Conservation (phyloP, 129 eudicot species). For the Flaveria robusta region DNA sequence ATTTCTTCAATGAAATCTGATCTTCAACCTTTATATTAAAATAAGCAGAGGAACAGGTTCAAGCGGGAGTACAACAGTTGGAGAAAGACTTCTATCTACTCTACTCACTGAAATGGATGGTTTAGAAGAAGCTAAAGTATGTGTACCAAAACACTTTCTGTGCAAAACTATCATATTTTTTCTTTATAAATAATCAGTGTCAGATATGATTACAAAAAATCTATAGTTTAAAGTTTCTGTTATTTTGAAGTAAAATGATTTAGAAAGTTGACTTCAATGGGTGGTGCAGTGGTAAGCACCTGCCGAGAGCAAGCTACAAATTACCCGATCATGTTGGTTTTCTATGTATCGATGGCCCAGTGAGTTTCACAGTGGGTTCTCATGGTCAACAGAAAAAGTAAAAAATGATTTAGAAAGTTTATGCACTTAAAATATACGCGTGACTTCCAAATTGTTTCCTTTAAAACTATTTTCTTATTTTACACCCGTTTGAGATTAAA, state of each 20-base stretch:
- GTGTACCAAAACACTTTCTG: conserved; percentile 5
- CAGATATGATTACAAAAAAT: neutral
- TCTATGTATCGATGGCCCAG: too few species aligned
- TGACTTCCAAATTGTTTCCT: neutral
- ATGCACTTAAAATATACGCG: neutral
- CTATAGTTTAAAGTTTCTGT: neutral
- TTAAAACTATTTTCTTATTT: neutral
- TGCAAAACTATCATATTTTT: neutral
- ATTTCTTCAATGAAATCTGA: neutral
- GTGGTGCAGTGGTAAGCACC: too few species aligned
- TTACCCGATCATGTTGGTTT: too few species aligned
- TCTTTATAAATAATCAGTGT: neutral
- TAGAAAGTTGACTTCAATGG: neutral
- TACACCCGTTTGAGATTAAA: neutral
- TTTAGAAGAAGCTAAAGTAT: conserved; percentile 90
- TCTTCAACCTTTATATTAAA: neutral
- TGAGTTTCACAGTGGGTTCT: too few species aligned
- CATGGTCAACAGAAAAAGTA: too few species aligned
- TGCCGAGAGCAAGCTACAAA: too few species aligned
- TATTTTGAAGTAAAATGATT: neutral
- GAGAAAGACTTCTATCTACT: conserved; percentile 92
- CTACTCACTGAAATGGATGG: conserved; percentile 99
- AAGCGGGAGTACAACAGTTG: conserved; percentile 73
- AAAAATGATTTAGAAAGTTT: neutral
- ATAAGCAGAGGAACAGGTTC: conserved; percentile 74